Percentiles rank a stretch among this genome's conserved stretches.
Conservation (phyloP, 306 rosid species). For the Oemleria cerasiformis region DNA sequence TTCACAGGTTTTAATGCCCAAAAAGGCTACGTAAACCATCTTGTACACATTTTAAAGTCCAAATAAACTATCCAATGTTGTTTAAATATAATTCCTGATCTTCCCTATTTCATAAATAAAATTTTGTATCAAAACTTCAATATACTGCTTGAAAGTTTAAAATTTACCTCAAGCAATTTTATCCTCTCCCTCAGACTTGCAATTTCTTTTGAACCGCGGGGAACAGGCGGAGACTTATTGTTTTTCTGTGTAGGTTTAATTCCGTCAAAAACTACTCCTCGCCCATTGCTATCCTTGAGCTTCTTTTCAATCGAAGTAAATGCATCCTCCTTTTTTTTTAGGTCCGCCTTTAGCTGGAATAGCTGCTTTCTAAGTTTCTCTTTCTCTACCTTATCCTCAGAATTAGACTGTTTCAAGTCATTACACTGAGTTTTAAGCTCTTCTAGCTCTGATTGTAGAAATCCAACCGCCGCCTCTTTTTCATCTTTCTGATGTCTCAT, state of each 20-base stretch:
- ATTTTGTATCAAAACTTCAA: constrained; percentile 16
- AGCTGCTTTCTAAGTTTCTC: constrained; percentile 66
- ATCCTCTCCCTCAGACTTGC: constrained; percentile 63
- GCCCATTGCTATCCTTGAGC: constrained; percentile 54
- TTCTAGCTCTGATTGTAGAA: constrained; percentile 57
- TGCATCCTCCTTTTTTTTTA: constrained; percentile 68
- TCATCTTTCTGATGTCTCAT: constrained; percentile 47
- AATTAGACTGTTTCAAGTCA: constrained; percentile 49
- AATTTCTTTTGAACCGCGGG: constrained; percentile 57
- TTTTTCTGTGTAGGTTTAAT: constrained; percentile 38
- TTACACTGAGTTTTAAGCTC: constrained; percentile 50
- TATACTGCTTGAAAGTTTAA: constrained; percentile 9
- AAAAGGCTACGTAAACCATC: background rate
- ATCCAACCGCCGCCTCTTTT: constrained; percentile 39
- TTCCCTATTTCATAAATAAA: constrained; percentile 9
- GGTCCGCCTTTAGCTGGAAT: constrained; percentile 51
- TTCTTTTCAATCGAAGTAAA: constrained; percentile 48
- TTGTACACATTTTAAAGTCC: background rate
- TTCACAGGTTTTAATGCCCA: background rate
- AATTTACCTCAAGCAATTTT: constrained; percentile 80
- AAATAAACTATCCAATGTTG: background rate
- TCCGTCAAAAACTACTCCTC: constrained; percentile 40
- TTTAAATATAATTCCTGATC: constrained; percentile 15
- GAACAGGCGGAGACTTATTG: constrained; percentile 37
- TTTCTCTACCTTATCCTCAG: constrained; percentile 70